Evolutionary conservation across 2,329 filamentous ascomycete species (phyloP), one percentile per base, ranked within the genome.

Genomic region (Neofusicoccum laricinum): DNA sequence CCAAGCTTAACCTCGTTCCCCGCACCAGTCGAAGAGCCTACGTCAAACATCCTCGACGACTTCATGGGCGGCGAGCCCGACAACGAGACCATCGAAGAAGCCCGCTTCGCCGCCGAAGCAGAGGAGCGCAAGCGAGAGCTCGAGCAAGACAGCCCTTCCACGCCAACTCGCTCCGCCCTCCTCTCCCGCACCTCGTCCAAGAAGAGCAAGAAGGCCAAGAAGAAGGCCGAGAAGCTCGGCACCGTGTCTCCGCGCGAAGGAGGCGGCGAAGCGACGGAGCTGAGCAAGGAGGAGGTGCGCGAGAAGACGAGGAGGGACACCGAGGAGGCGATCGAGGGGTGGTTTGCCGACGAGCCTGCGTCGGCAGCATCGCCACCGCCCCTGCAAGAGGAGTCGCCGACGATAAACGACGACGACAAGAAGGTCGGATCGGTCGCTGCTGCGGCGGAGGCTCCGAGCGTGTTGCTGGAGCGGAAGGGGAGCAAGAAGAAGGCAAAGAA

Each of bases 181-280:
- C 14, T 32, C 36, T 55, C 67, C 10, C 51, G 62, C 15, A 70
- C 57, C 14, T 66, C 65, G 10, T 41, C 59, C 1, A 66, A 64
- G 62, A 65, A 66, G 38, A 36, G 46, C 7, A 73, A 76, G 66
- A 77, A 76, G 66, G 69, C 68, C 19, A 76, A 74, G 64, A 74
- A 74, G 21, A 43, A 41, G 43, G 71, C 68, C 3, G 69, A 68
- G 2, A 74, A 73, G 58, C 66, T 69, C 32, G 71, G 72, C 57
- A 73, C 69, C 19, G 65, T 69, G 14, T 67, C 69, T 21, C 51
- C 69, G 2, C 63, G 32, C 17, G 30, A 36, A 6, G 64, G 4
- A 6, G 64, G 4, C 12, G 51, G 2, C 65, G 38, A 25, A 66
- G 36, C 68, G 69, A 45, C 62, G 71, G n/a, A 69, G 67, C 2